A percentile compares a stretch with the other conserved stretches of the same genome.
phyloP scores from a whole-genome alignment of 2,329 filamentous ascomycete species.

The Cercospora zeina region DNA sequence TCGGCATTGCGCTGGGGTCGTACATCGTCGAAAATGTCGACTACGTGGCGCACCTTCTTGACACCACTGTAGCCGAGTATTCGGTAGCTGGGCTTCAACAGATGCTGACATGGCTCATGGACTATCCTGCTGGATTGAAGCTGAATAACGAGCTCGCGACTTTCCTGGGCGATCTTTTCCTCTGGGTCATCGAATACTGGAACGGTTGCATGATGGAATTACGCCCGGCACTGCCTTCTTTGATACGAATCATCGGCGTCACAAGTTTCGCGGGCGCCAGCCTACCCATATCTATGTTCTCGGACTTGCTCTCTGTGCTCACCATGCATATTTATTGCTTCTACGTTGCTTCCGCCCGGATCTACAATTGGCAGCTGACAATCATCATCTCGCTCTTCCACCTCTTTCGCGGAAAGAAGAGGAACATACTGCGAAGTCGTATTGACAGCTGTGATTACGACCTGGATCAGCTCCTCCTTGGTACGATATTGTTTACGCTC shows the following conservation, averaged over 20 bases:
- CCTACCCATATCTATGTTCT: slow-evolving; percentile 94
- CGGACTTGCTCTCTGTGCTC: slow-evolving; percentile 84
- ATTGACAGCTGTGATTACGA: slow-evolving; percentile 99
- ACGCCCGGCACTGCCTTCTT: slow-evolving; percentile 74
- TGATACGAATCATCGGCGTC: slow-evolving; percentile 91
- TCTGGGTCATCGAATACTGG: slow-evolving; percentile 99
- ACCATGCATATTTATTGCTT: slow-evolving; percentile 98
- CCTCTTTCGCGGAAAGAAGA: slow-evolving; percentile 95
- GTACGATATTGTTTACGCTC: slow-evolving; percentile 93
- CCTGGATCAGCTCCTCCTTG: slow-evolving; percentile 90
- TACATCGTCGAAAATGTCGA: slow-evolving; percentile 95
- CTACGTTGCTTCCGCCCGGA: slow-evolving; percentile 92
- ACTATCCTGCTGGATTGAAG: slow-evolving; percentile 91
- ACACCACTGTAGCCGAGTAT: slow-evolving; percentile 72
- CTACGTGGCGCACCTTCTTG: slow-evolving; percentile 79
- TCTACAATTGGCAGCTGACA: slow-evolving; percentile 97
- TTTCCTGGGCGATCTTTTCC: slow-evolving; percentile 92
- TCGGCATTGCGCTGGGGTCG: slow-evolving; percentile 91
- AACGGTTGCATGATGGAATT: slow-evolving; percentile 76
- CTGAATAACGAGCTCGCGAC: slow-evolving; percentile 88
- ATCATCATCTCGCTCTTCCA: slow-evolving; percentile 98
- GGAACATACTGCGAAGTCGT: slow-evolving; percentile 92
- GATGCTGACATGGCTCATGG: slow-evolving; percentile 94
- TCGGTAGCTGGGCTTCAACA: slow-evolving; percentile 83
- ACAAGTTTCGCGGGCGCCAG: slow-evolving; percentile 94